phyloP scores from a whole-genome alignment of 169 alveolate species.

The Eimeria acervulina region DNA sequence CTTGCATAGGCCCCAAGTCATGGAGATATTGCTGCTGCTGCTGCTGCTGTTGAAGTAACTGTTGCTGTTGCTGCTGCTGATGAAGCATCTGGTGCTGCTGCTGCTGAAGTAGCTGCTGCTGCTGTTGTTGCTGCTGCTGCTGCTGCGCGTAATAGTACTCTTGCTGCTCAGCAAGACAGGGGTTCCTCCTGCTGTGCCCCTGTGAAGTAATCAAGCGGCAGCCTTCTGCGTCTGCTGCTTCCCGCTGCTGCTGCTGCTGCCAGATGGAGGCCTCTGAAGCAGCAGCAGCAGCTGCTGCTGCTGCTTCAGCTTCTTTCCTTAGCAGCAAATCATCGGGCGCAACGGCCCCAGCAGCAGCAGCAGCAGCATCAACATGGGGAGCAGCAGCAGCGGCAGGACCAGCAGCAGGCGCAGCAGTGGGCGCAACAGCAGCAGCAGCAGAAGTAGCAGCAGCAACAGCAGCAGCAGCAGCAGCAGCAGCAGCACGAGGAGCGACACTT shows the following conservation, averaged over 20 bases:
- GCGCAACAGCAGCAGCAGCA: too few relatives aligned
- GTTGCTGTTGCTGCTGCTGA: conserved; percentile 14
- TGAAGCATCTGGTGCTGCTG: not conserved
- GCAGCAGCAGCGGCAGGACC: too few relatives aligned
- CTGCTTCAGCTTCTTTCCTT: too few relatives aligned
- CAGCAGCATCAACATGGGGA: too few relatives aligned
- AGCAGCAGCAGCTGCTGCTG: too few relatives aligned
- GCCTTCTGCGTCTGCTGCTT: not conserved
- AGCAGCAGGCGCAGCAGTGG: too few relatives aligned
- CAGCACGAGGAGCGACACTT: too few relatives aligned
- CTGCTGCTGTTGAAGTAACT: conserved; percentile 32
- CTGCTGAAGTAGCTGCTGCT: conserved; percentile 23
- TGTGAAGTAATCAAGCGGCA: conserved; percentile 1
- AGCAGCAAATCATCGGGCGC: too few relatives aligned
- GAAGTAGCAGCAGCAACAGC: too few relatives aligned
- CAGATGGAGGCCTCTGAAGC: too few relatives aligned
- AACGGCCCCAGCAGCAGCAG: too few relatives aligned
- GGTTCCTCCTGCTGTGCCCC: not conserved
- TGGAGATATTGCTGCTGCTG: conserved; percentile 38
- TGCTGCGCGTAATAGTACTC: not conserved
- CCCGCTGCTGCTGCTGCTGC: conserved; percentile 62
- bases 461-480: too few relatives aligned
- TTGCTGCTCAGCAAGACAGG: not conserved
- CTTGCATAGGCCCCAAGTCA: not conserved
- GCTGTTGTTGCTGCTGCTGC: conserved; percentile 63